Base-by-base conservation (phyloP, 2,329 filamentous ascomycete species). In the Rugonectria rugulosa region DNA sequence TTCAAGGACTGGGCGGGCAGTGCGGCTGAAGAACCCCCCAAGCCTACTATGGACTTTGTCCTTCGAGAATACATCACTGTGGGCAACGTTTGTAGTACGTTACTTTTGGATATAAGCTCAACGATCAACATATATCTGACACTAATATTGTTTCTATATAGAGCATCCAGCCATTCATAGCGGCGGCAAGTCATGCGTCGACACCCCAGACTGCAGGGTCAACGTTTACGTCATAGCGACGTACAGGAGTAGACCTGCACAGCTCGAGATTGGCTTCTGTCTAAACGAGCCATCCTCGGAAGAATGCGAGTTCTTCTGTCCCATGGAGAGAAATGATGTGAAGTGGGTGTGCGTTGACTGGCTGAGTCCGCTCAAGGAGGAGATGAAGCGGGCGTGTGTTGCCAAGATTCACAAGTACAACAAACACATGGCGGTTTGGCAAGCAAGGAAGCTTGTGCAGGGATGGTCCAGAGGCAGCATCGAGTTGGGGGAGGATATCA, bases 381-480 rank as follows among this genome's bases (percentile, higher is more conserved):
- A 54, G 14, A 63, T 73, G 24, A 61, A 60, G 24, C 44, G 38
- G 7, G 61, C 59, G n/a, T 62, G 71, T 3, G 54, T 65, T 2
- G 55, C 53, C 6, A 69, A 68, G 48, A 57, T 73, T 3, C 63
- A 69, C 43, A 66, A 63, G 26, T 64, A 67, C 38, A 73, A 73
- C 41, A 73, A 73, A 37, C 62, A 70, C 32, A 46, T 69, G 26
- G 71, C 71, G 0, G 58, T 73, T 3, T 73, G 69, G 69, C 64
- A 72, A 1, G 61, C 61, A 0, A 54, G 70, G 2, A 56, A 50
- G 9, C 46, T 73, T 36, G 34, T 71, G 1, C 44, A 19, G 0
- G 62, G 37, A 0, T 73, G 71, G 71, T 60, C 64, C 0, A 58
- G 49, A 20, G 71, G 71, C 2, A 62, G 66, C 11, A 48, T 71